Base-by-base conservation (phyloP, 192 early-diverging fungal genomes). In the Podila minutissima region DNA sequence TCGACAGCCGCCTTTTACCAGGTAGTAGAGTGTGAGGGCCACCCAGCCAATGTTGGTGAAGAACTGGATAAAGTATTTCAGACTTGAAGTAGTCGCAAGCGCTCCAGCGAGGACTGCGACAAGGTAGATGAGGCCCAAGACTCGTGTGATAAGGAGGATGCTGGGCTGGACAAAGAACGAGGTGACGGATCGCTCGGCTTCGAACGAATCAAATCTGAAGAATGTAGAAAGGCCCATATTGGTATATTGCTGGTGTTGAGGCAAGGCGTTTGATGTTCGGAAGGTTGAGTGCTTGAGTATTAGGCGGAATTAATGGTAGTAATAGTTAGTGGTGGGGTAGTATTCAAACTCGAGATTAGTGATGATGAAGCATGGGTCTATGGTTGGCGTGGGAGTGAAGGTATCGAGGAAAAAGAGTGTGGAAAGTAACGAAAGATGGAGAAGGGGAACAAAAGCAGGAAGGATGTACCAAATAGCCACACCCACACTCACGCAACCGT, bases 51-150 rank as follows among this genome's bases (percentile, higher is more conserved):
- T 72, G 24, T 72, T 49, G 19, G 70, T 72, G 37, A 72, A 72
- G 33, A 64, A 72, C 5, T 38, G 49, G 28, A 72, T 72, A n/a
- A 72, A 64, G 17, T 72, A 72, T 32, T 22, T 1, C 19, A 72
- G 33, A 38, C 70, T 64, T 0, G 61, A 31, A 3, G 62, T 59
- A 6, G 70, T 64, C 3, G 62, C 62, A 2, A 72, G 33, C 12
- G 70, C 70, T 3, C 62, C 70, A 12, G 63, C 48, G 15, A 72
- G 60, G 11, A 72, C 70, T 3, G 62, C 61, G 19, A 64, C 3
- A 15, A 63, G 46, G 62, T 72, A 72, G 15, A 72, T 20, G 19
- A 46, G 28, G 17, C 70, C 62, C 11, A 72, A 1, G 2, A 41
- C 29, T 22, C 62, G 60, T 49, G 62, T 72, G 48, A 15, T 17